A percentile compares a stretch with the other conserved stretches of the same genome.
These are phyloP conservation scores for Cercis canadensis DNA, from an alignment of 306 rosid species.

Conservation along the genomic window DNA sequence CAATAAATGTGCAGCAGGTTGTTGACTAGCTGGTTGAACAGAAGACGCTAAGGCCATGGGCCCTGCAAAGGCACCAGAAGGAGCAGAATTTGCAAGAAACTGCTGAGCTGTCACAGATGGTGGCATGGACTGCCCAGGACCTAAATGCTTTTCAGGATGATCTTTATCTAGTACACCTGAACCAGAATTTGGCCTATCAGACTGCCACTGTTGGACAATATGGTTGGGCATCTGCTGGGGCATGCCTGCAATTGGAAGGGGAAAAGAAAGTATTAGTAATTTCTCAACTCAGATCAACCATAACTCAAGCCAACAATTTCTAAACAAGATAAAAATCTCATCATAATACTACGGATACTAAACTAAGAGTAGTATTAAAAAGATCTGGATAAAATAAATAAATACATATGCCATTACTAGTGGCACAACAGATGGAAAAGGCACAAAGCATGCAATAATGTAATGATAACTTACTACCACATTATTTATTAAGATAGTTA, in stretches of 20 bases:
- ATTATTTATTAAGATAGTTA: conserved; percentile 4
- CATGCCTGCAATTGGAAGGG: conserved; percentile 58
- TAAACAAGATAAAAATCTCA: conserved; percentile 7
- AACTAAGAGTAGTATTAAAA: neutral
- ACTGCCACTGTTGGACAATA: conserved; percentile 70
- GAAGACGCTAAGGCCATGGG: conserved; percentile 70
- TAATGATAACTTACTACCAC: neutral
- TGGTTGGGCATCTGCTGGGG: conserved; percentile 55
- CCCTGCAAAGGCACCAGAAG: conserved; percentile 63
- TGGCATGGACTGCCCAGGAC: conserved; percentile 63
- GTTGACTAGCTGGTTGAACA: conserved; percentile 70
- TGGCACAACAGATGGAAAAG: neutral
- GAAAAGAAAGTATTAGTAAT: conserved; percentile 8
- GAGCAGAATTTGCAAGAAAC: conserved; percentile 70
- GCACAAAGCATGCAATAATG: neutral
- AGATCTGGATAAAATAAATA: no score
- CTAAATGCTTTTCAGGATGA: conserved; percentile 65
- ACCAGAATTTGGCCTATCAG: conserved; percentile 65
- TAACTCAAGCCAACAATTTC: conserved; percentile 22
- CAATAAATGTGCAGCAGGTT: conserved; percentile 57
- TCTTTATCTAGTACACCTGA: conserved; percentile 66
- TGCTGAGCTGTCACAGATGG: conserved; percentile 60
- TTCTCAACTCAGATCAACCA: conserved; percentile 27
- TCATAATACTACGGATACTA: conserved; percentile 6
- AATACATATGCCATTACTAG: neutral